Percentiles rank a stretch among this genome's conserved stretches.
Evolutionary conservation across 768 basidiomycete genomes (phyloP).

Genomic region (Porphyrellus cyaneotinctus): DNA sequence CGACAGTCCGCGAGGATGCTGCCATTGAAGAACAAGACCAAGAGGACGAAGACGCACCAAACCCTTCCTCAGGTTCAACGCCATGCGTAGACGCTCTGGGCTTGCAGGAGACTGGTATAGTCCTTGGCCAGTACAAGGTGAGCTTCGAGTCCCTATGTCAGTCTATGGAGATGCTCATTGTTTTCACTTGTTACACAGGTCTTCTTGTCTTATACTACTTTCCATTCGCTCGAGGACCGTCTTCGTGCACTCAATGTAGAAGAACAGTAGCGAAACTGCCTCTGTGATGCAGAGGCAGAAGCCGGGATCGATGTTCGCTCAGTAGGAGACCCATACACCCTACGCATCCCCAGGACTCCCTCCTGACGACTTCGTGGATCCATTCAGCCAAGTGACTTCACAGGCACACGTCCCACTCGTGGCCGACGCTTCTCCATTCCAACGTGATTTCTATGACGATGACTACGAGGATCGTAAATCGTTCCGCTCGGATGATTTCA

Average conservation of each 20-base stretch:
- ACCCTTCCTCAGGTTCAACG: constrained; percentile 30
- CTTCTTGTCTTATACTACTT: constrained; percentile 83
- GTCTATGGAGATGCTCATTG: constrained; percentile 1
- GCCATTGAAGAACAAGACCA: constrained; percentile 45
- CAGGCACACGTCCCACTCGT: constrained; percentile 82
- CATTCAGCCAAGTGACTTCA: constrained; percentile 48
- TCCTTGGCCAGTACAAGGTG: constrained; percentile 83
- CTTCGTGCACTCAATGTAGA: constrained; percentile 80
- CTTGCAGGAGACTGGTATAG: constrained; percentile 61
- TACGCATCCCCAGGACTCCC: too few species aligned
- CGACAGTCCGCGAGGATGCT: constrained; percentile 32
- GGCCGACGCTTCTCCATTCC: constrained; percentile 74
- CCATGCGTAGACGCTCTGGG: constrained; percentile 73
- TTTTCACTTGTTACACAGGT: constrained; percentile 50
- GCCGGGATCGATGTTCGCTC: constrained; percentile 59
- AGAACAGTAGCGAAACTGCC: constrained; percentile 76
- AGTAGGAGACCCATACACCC: constrained; percentile 64
- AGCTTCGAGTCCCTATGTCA: neutral
- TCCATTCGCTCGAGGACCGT: constrained; percentile 86
- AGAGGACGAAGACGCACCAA: constrained; percentile 38
- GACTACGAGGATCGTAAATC: too few species aligned
- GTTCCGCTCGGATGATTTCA: too few species aligned
- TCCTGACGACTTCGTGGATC: constrained; percentile 48
- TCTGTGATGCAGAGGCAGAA: constrained; percentile 72
- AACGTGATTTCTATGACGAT: too few species aligned